A percentile compares a stretch with the other conserved stretches of the same genome.
These are phyloP conservation scores for Stylonectria norvegica DNA, from an alignment of 2,329 filamentous ascomycete species.

Conservation along the genomic window DNA sequence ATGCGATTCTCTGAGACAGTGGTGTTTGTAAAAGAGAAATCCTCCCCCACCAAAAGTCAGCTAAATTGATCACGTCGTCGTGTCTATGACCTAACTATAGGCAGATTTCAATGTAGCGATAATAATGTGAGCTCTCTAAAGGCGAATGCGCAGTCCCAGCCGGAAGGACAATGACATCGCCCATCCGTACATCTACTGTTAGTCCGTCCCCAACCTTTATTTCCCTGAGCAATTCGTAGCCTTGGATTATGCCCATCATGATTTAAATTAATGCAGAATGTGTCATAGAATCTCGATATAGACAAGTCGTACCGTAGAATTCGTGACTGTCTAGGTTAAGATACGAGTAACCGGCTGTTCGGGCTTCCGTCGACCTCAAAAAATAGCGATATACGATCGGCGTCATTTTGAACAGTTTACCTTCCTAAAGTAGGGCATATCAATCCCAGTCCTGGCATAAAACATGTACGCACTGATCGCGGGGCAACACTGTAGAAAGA, in stretches of 20 bases:
- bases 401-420: conserved; percentile 11
- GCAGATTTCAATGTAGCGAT: conserved; percentile 23
- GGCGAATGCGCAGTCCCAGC: conserved; percentile 21
- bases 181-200: conserved; percentile 12
- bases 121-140: conserved; percentile 16
- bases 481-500: too few species aligned
- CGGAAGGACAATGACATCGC: conserved; percentile 22
- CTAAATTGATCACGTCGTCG: too few species aligned
- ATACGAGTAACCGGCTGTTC: conserved; percentile 21
- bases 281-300: background rate
- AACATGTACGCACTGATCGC: too few species aligned
- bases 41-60: too few species aligned
- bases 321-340: conserved; percentile 25
- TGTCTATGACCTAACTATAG: too few species aligned
- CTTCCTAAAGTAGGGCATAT: too few species aligned
- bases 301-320: conserved; percentile 20
- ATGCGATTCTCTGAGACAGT: too few species aligned
- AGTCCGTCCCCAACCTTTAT: conserved; percentile 15
- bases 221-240: conserved; percentile 17
- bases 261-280: background rate
- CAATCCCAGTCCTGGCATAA: too few species aligned
- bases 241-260: conserved; percentile 18
- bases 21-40: too few species aligned
- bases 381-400: conserved; percentile 15
- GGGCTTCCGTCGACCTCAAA: conserved; percentile 15